Evolutionary conservation across 2,329 filamentous ascomycete genomes (phyloP).

Genomic region (Metarhizium humberi): DNA sequence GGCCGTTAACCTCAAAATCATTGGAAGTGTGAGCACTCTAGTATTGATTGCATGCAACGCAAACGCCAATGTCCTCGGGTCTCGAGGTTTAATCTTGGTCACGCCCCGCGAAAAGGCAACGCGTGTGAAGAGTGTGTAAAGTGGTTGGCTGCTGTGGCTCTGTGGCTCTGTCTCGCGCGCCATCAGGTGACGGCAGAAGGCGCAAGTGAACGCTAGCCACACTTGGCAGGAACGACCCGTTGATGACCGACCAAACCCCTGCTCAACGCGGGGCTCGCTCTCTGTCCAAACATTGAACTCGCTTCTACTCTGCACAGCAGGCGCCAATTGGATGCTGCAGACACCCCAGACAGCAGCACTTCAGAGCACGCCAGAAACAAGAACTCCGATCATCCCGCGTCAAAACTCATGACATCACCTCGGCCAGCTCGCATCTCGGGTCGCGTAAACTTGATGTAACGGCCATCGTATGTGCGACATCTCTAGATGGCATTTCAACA

Average conservation of each 20-base stretch:
- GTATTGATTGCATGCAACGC: not conserved
- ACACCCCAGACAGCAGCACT: no score
- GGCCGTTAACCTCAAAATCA: not conserved
- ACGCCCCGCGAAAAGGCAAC: not conserved
- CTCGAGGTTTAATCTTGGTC: not conserved
- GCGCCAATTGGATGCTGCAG: no score
- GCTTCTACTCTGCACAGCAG: no score
- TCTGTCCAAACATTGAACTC: no score
- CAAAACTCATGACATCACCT: not conserved
- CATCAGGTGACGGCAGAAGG: slow-evolving; percentile 17
- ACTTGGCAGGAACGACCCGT: not conserved
- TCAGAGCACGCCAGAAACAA: not conserved
- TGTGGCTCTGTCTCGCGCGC: slow-evolving; percentile 12
- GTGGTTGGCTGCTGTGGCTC: not conserved
- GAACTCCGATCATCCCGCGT: not conserved
- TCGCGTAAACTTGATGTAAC: not conserved
- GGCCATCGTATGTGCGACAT: not conserved
- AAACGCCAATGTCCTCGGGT: no score
- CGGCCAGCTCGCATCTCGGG: not conserved
- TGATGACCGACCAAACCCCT: no score
- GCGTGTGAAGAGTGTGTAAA: slow-evolving; percentile 1
- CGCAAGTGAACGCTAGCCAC: not conserved
- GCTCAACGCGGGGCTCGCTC: no score
- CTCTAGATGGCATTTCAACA: not conserved
- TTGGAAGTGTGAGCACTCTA: not conserved